Conservation (phyloP, 192 early-diverging fungal genomes). For the Fimicolochytrium jonesii region DNA sequence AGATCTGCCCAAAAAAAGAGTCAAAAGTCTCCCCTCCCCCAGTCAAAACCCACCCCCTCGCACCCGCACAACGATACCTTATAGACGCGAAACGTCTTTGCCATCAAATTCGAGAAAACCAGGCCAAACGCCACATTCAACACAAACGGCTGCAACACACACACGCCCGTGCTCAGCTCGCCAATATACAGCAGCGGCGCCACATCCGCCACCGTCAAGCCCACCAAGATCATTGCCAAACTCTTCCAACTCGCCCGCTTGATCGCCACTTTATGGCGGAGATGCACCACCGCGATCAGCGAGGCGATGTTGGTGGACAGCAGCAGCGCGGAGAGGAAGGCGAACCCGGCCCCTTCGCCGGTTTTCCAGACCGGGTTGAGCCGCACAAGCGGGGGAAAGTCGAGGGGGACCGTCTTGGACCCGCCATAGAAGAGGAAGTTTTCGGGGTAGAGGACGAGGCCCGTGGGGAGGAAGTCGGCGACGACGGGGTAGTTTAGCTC, state of each 20-base stretch:
- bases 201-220: background rate
- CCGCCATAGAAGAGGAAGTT: background rate
- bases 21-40: no score
- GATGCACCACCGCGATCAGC: no score
- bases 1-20: constrained; percentile 4
- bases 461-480: background rate
- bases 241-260: constrained; percentile 6
- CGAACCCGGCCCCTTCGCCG: background rate
- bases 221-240: background rate
- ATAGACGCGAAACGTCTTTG: constrained; percentile 2
- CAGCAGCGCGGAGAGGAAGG: background rate
- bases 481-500: no score
- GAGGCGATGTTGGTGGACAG: background rate
- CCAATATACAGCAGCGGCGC: constrained; percentile 8
- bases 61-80: background rate
- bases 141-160: background rate
- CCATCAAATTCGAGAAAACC: constrained; percentile 3
- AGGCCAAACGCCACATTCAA: constrained; percentile 7
- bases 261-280: background rate
- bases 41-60: background rate
- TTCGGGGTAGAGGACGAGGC: background rate
- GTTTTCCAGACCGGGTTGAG: background rate
- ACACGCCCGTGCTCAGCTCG: background rate
- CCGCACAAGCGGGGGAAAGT: background rate
- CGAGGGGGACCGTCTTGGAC: background rate